phyloP scores from a whole-genome alignment of 768 basidiomycete species.

The Tulasnella sp. region DNA sequence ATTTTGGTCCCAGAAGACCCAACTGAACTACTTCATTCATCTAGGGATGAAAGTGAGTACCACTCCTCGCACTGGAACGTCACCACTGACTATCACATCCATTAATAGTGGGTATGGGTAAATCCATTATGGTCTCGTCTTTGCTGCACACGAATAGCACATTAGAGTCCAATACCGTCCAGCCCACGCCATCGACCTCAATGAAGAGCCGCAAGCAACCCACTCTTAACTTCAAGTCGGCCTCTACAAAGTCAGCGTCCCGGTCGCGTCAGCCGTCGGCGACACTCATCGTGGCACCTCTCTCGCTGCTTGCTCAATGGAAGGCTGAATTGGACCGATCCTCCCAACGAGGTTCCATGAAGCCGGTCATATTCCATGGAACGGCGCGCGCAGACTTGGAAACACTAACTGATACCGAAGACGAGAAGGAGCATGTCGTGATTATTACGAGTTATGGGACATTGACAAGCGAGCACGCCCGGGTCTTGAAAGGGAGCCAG shows the following conservation, averaged over 20 bases:
- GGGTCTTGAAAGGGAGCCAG: constrained; percentile 25
- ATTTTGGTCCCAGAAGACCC: no score
- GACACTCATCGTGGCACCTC: constrained; percentile 86
- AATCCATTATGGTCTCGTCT: constrained; percentile 87
- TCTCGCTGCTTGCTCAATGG: constrained; percentile 89
- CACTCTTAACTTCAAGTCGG: constrained; percentile 27
- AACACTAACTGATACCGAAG: constrained; percentile 38
- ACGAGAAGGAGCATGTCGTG: constrained; percentile 56
- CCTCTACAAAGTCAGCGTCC: constrained; percentile 26
- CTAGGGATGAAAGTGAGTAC: constrained; percentile 37
- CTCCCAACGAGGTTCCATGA: constrained; percentile 56
- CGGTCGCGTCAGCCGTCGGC: constrained; percentile 31
- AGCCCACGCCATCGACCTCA: neutral
- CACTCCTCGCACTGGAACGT: neutral
- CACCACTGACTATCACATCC: constrained; percentile 2
- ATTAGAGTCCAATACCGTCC: constrained; percentile 28
- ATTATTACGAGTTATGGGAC: constrained; percentile 89
- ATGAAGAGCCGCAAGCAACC: constrained; percentile 14
- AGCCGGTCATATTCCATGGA: constrained; percentile 77
- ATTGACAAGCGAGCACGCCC: constrained; percentile 77
- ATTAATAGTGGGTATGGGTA: constrained; percentile 81
- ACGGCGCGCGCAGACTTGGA: constrained; percentile 71
- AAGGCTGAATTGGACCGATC: constrained; percentile 82
- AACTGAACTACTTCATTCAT: no score
- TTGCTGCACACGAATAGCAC: constrained; percentile 71